Evolutionary conservation across 768 basidiomycete genomes (phyloP), one percentile per base, ranked within the genome.

Genomic region (Suillus sp.): DNA sequence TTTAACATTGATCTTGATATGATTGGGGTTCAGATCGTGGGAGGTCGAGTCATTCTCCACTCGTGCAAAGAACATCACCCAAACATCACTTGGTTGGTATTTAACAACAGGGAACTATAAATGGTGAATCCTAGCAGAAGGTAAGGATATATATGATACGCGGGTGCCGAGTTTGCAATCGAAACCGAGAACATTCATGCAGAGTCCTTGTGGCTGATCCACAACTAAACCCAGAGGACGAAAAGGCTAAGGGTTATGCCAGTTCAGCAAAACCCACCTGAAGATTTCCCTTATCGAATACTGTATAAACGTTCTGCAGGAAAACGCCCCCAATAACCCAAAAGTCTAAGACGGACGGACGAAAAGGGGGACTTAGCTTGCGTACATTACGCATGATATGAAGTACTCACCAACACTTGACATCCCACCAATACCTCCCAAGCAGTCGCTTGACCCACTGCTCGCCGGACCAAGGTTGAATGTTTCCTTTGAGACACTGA

Each of bases 391-490:
- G 14, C 32, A 38, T 0, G 37, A 61, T 61, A 38, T 22, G 50
- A 38, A 57, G 27, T 60, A 22, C 42, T 45, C 20, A 60, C 59
- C 50, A 37, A 60, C 2, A 27, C 1, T 6, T 18, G 59, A 57
- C 18, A 66, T 69, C 9, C 68, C 73, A 1, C 70, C 76, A 60
- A 82, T 69, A 34, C 75, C 78, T 34, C 75, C 78, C 9, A 80
- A 58, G 57, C 81, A 82, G 38, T 77, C 62, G 3, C 67, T 68
- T 20, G 75, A 75, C 53, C 74, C 75, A 1, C 35, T 16, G 4
- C 66, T 69, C 56, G 72, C 68, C 1, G 65, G 68, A 6, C 83
- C 85, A 13, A 83, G 70, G 71, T 82, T 83, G 74, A 82, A 79
- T 10, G 69, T 72, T 4, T 67, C 70, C 20, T 75, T 32, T 10